Base-by-base conservation (phyloP, 176 grass and related monocot species). In the Triticum urartu region DNA sequence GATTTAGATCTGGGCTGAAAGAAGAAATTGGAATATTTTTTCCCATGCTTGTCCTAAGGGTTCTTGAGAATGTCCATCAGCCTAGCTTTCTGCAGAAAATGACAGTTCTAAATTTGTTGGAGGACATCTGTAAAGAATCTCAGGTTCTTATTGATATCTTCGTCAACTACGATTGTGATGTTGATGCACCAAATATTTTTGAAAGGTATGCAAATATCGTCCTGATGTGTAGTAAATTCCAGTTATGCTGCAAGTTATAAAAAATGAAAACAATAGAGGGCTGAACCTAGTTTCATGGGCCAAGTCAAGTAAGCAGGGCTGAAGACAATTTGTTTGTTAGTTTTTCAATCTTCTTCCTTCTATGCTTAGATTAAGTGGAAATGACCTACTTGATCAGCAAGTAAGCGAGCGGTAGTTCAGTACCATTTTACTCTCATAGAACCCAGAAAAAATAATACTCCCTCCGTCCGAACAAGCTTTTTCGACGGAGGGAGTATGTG, bases 1-100 rank as follows among this genome's bases (percentile, higher is more conserved):
- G 94, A 73, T 99, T 99, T 90, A 92, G 94, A 88, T 93, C 94
- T 83, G 92, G 90, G 25, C 77, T 96, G 80, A 99, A 99, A 86
- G 97, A 96, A 79, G 97, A 99, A 91, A 92, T 99, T 61, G 97
- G 92, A 83, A 94, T 99, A 86, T 99, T 99, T 84, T 99, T 96
- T 85, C 92, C 97, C 39, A 99, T 99, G 94, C 94, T 96, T 83
- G 86, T 96, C 24, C 90, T 99, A 68, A 89, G 97, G 70, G 86
- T 99, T 89, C 92, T 99, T 80, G 97, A 99, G 78, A 96, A 99
- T 88, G 87, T 99, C 21, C 86, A 92, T 69, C 97, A 93, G 78
- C 97, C 97, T 86, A 99, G 94, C 67, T 99, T 99, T 86, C 85
- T 96, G 74, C 92, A 99, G 74, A 99, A 99, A 87, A 96, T 99